Evolutionary conservation across 2,329 filamentous ascomycete genomes (phyloP).

Genomic region (Orbilia brochopaga): DNA sequence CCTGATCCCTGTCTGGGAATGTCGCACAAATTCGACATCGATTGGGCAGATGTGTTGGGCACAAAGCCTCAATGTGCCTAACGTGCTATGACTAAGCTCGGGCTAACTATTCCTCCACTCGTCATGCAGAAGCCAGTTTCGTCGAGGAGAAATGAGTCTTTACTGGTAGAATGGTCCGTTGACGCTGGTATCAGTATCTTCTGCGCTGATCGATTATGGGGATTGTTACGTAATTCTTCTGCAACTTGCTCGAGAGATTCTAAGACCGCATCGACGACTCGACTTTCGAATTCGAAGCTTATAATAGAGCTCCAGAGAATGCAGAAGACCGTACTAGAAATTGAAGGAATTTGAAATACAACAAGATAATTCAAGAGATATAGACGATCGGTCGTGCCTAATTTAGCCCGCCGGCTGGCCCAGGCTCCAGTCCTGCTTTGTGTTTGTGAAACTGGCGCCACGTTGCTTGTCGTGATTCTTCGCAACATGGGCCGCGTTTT

Average conservation of each 20-base stretch:
- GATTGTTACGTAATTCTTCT: too few relatives aligned
- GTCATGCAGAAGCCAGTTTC: neutral
- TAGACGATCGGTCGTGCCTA: neutral
- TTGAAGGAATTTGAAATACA: neutral
- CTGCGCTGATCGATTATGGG: too few relatives aligned
- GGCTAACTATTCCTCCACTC: neutral
- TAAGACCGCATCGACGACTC: too few relatives aligned
- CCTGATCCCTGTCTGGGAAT: too few relatives aligned
- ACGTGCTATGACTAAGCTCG: neutral
- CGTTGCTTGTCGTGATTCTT: neutral
- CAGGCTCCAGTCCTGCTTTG: neutral
- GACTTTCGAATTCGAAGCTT: too few relatives aligned
- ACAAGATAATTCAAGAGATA: too few relatives aligned
- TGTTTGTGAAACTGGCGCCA: slow-evolving; percentile 1
- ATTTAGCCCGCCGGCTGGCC: neutral
- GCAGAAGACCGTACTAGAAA: too few relatives aligned
- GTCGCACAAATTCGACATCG: too few relatives aligned
- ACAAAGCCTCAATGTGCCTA: too few relatives aligned
- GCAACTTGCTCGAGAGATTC: too few relatives aligned
- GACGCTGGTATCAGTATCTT: too few relatives aligned
- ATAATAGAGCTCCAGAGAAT: too few relatives aligned
- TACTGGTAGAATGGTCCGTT: neutral
- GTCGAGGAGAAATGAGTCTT: neutral
- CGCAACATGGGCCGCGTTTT: neutral
- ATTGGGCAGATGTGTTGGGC: neutral